Conservation (phyloP, 2,329 filamentous ascomycete genomes). For the Emmonsiellopsis sp. region DNA sequence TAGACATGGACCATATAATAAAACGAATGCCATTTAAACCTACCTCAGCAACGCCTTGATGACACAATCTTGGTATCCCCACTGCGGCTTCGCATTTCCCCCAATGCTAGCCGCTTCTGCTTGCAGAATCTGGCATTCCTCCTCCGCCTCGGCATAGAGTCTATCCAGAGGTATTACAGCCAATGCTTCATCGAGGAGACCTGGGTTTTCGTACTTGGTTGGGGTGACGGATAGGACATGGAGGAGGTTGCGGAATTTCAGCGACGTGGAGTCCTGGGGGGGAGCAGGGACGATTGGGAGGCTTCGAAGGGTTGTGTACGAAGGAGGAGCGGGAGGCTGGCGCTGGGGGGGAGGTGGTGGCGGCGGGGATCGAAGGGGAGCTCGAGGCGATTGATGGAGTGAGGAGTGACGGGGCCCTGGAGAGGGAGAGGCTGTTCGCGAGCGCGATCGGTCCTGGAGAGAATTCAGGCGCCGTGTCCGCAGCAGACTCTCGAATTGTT, state of each 20-base stretch:
- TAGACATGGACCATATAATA: conserved; percentile 11
- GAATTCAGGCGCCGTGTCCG: conserved; percentile 82
- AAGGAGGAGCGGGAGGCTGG: neutral
- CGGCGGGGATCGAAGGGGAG: conserved; percentile 11
- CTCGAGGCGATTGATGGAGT: conserved; percentile 39
- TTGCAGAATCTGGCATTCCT: conserved; percentile 78
- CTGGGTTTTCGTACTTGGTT: conserved; percentile 92
- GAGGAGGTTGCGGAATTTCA: conserved; percentile 73
- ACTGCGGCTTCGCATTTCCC: conserved; percentile 69
- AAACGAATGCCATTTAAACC: conserved; percentile 21
- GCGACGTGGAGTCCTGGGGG: conserved; percentile 61
- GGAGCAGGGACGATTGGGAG: conserved; percentile 66
- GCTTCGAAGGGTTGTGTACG: conserved; percentile 38
- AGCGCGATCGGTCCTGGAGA: conserved; percentile 57
- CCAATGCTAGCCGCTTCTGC: conserved; percentile 84
- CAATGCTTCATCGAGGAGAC: conserved; percentile 83
- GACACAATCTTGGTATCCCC: conserved; percentile 97
- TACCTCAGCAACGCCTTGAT: conserved; percentile 78
- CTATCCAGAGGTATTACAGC: conserved; percentile 78
- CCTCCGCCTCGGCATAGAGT: conserved; percentile 88
- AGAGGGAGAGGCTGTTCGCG: conserved; percentile 50
- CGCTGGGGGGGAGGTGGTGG: neutral
- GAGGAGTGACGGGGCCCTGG: conserved; percentile 19
- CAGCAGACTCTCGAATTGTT: conserved; percentile 79
- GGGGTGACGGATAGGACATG: conserved; percentile 81